Evolutionary conservation across 2,329 filamentous ascomycete species (phyloP).

Genomic region (Paraphaeosphaeria sporulosa): DNA sequence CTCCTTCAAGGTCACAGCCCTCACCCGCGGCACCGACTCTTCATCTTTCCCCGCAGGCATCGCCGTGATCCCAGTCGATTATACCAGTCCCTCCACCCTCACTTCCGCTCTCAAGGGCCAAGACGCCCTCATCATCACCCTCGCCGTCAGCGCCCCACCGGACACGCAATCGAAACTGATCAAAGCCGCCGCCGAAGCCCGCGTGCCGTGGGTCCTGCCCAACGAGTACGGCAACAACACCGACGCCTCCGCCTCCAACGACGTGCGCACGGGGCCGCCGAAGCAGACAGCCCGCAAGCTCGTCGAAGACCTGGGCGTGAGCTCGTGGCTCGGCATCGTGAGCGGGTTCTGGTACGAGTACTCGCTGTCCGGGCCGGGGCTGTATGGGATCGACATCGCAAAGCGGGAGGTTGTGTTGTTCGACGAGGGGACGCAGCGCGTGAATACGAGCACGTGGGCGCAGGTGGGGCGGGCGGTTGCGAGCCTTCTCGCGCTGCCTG

Average conservation of each 20-base stretch:
- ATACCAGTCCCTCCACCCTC: slow-evolving; percentile 47
- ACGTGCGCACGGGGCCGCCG: background rate
- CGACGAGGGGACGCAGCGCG: slow-evolving; percentile 37
- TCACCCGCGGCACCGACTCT: slow-evolving; percentile 50
- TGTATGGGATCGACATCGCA: slow-evolving; percentile 48
- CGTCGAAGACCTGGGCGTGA: slow-evolving; percentile 28
- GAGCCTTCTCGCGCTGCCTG: slow-evolving; percentile 48
- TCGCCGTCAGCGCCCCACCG: slow-evolving; percentile 35
- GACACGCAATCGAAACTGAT: slow-evolving; percentile 42
- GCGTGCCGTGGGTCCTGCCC: slow-evolving; percentile 50
- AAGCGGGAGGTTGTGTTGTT: slow-evolving; percentile 39
- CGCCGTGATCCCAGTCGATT: slow-evolving; percentile 47
- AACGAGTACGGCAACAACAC: slow-evolving; percentile 47
- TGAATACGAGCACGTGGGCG: slow-evolving; percentile 63
- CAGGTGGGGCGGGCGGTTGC: slow-evolving; percentile 65
- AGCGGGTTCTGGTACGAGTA: slow-evolving; percentile 51
- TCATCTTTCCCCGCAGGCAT: slow-evolving; percentile 51
- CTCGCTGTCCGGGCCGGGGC: slow-evolving; percentile 39
- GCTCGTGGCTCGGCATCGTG: slow-evolving; percentile 28
- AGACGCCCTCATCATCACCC: slow-evolving; percentile 52
- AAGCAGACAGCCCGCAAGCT: slow-evolving; percentile 15
- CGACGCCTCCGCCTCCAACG: slow-evolving; percentile 18
- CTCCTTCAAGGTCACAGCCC: slow-evolving; percentile 48
- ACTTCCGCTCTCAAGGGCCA: slow-evolving; percentile 47
- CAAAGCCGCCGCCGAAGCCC: slow-evolving; percentile 46